These are phyloP conservation scores for Diaporthe citriasiana DNA, from an alignment of 2,329 filamentous ascomycete species.

Conservation along the genomic window DNA sequence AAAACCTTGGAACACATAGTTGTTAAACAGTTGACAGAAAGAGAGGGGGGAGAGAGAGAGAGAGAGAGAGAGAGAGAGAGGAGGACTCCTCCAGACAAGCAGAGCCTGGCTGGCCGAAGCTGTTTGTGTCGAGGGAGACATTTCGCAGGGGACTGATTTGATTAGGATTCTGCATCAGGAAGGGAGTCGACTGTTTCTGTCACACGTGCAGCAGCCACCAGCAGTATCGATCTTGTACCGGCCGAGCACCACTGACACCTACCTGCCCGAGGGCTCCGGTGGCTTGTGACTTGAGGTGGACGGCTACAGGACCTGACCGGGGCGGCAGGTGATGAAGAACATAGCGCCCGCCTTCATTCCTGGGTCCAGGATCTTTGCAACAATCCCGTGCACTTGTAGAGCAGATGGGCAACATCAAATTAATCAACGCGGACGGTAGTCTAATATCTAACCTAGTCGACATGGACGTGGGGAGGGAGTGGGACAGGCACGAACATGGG, in stretches of 20 bases:
- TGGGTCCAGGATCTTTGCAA: background rate
- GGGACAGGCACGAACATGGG: conserved; percentile 30
- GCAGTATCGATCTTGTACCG: conserved; percentile 30
- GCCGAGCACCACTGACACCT: conserved; percentile 27
- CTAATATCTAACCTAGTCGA: background rate
- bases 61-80: too few relatives aligned
- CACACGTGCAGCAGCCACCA: conserved; percentile 26
- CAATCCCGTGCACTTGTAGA: background rate
- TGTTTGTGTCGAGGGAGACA: conserved; percentile 7
- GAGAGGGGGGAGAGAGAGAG: too few relatives aligned
- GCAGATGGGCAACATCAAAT: conserved; percentile 5
- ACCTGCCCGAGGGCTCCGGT: conserved; percentile 9
- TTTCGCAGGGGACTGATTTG: conserved; percentile 8
- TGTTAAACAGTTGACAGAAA: too few relatives aligned
- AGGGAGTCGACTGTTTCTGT: conserved; percentile 27
- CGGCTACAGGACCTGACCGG: background rate
- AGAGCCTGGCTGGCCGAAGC: background rate
- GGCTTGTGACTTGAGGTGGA: conserved; percentile 13
- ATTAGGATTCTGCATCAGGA: conserved; percentile 24
- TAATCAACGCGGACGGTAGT: conserved; percentile 9
- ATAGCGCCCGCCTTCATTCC: conserved; percentile 32
- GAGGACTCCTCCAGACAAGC: background rate
- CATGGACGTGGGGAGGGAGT: conserved; percentile 24
- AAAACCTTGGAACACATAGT: too few relatives aligned
- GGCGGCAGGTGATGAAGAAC: background rate